These are phyloP conservation scores for Scenedesmus sp. DNA, from an alignment of 163 green algal genomes.

Conservation along the genomic window DNA sequence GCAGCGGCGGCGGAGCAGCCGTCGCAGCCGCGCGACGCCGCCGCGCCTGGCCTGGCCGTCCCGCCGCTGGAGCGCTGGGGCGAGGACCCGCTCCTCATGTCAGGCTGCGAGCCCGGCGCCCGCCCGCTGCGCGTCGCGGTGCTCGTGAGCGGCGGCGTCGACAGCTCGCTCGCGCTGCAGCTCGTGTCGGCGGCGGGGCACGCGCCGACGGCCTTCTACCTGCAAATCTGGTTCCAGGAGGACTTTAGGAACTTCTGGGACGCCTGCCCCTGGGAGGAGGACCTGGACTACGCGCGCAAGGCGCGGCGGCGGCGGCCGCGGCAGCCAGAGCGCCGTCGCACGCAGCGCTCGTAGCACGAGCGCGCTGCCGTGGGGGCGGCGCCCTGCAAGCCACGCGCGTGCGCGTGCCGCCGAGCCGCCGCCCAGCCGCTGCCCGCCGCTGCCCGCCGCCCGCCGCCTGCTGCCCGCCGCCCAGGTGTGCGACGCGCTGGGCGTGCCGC, in stretches of 20 bases:
- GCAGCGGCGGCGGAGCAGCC: neutral
- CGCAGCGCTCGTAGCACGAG: no score
- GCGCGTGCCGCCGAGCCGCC: no score
- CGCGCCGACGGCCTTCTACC: conserved; percentile 92
- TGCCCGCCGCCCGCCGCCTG: no score
- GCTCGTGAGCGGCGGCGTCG: conserved; percentile 95
- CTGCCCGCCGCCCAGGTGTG: conserved; percentile 59
- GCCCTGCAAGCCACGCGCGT: no score
- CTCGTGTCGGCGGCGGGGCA: conserved; percentile 92
- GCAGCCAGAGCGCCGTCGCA: neutral
- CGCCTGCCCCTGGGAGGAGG: conserved; percentile 97
- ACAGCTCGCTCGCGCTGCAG: conserved; percentile 92
- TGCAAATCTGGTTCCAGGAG: conserved; percentile 97
- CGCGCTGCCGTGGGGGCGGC: no score
- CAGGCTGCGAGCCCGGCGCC: conserved; percentile 21
- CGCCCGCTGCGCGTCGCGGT: conserved; percentile 76
- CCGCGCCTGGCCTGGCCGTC: neutral
- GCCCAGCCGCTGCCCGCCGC: no score
- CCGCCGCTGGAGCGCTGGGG: conserved; percentile 41
- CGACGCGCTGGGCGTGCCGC: conserved; percentile 68
- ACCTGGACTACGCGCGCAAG: conserved; percentile 85
- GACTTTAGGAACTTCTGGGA: conserved; percentile 97
- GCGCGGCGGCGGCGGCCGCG: conserved; percentile 43
- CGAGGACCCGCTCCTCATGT: conserved; percentile 40
- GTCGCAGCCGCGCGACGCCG: neutral